Base-by-base conservation (phyloP, 495 filamentous ascomycete species). In the Rusavskia elegans region DNA sequence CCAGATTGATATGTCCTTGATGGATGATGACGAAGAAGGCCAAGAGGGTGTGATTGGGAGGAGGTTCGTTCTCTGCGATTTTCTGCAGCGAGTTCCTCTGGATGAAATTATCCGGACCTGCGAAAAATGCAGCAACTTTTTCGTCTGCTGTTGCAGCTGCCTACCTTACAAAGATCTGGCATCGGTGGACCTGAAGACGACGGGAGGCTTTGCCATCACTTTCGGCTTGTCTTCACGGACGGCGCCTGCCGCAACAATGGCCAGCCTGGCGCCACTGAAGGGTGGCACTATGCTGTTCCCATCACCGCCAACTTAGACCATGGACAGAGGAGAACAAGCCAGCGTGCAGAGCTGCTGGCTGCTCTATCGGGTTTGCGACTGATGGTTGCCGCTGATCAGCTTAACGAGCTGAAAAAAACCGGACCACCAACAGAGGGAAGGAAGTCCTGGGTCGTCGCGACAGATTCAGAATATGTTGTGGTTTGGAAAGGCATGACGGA, bases 341-440 rank as follows among this genome's bases (percentile, higher is more conserved):
- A 71, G 42, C 63, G 71, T 30, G 72, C 72, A 0, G 69, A 72
- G 60, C 68, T 73, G 37, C 67, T 67, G 38, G 71, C 71, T 5
- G 65, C 64, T 8, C 64, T 70, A 19, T 65, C 62, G 0, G 69
- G 60, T 32, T 56, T 74, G 38, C 53, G 64, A 21, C 57, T 64
- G 39, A 30, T 54, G 45, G 45, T 37, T 48, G 45, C n/a, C 21
- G n/a, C 8, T 1, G 23, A 27, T 9, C 45, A 35, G n/a, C 45
- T 48, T 7, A 21, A 48, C 3, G 14, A 48, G n/a, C 20, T 42
- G 40, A 9, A 14, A 10, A 42, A 8, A n/a, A 5, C 25, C 25
- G 25, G 25, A 27, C 25, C 25, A 27, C 25, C 25, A 27, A 27
- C 25, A 27, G 20, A 20, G 3, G 40, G 10, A 17, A 42, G n/a